Base-by-base conservation (phyloP, 2,329 filamentous ascomycete genomes). In the Pseudocercospora macadamiae region DNA sequence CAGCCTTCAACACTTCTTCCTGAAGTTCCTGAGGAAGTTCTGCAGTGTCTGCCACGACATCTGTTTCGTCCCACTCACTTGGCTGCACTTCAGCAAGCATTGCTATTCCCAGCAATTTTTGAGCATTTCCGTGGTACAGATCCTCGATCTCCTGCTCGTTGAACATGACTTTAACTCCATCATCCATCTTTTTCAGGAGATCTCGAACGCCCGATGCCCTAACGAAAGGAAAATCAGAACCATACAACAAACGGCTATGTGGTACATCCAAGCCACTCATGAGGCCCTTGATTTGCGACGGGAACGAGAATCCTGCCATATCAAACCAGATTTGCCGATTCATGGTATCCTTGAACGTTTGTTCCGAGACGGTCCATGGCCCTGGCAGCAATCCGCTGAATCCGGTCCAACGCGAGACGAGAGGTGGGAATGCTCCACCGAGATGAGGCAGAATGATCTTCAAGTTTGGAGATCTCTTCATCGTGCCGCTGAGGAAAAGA, bases 221-320 rank as follows among this genome's bases (percentile, higher is more conserved):
- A 0, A 80, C 83, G 57, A 78, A 83, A 0, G 81, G 80, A 57
- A 76, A 84, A 63, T 84, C 62, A 58, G 75, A 82, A 6, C 82
- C 82, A 71, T 83, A 84, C 54, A n/a, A n/a, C n/a, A n/a, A n/a
- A n/a, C n/a, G n/a, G n/a, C n/a, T n/a, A n/a, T n/a, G n/a, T n/a
- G n/a, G n/a, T n/a, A 77, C 73, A 0, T 76, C 67, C 5, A 59
- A 53, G 16, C 66, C 73, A 8, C 77, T 66, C 14, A 83, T 66
- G 52, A 83, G 68, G 1, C 78, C 80, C 53, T 77, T 76, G 34
- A 83, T 73, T 67, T 83, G 80, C 6, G 51, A 49, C 28, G 75
- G 76, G 54, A 83, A 82, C 0, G 75, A 73, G 12, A 80, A 76
- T 0, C 81, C 82, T 0, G 81, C 81, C 21, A 83, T 64, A 64